Percentiles rank a stretch among this genome's conserved stretches.
Evolutionary conservation across 2,329 filamentous ascomycete genomes (phyloP).

Genomic region (Aspergillus sp.): DNA sequence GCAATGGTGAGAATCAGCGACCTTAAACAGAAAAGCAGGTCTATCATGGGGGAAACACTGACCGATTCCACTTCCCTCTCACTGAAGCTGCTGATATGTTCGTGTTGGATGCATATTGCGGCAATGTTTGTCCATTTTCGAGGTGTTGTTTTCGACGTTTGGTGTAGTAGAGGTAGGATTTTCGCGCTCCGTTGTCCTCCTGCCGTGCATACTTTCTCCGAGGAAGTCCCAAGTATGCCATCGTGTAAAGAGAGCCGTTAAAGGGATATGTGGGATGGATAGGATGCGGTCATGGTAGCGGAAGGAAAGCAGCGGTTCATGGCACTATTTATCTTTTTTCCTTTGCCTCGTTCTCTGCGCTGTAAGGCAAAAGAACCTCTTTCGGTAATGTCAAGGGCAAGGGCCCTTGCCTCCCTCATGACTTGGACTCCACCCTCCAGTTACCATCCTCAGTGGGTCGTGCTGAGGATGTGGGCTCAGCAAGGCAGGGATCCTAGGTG

Average conservation of each 20-base stretch:
- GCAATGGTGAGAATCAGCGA: not conserved
- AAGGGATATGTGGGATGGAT: not conserved
- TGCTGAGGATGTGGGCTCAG: not conserved
- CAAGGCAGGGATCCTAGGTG: not conserved
- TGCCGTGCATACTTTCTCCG: constrained; percentile 3
- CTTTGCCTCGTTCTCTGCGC: not conserved
- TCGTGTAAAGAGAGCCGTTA: not conserved
- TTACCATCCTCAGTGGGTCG: not conserved
- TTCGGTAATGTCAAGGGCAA: not conserved
- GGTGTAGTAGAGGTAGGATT: constrained; percentile 10
- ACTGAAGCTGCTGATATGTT: constrained; percentile 10
- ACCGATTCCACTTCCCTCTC: constrained; percentile 10
- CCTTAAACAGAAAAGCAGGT: not conserved
- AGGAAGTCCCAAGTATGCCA: constrained; percentile 8
- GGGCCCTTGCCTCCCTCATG: not conserved
- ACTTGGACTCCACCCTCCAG: not conserved
- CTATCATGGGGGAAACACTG: constrained; percentile 1
- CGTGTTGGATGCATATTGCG: constrained; percentile 6
- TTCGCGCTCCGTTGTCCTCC: constrained; percentile 3
- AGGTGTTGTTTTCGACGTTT: constrained; percentile 6
- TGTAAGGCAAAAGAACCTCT: not conserved
- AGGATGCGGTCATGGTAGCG: not conserved
- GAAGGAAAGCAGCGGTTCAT: not conserved
- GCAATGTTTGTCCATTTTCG: constrained; percentile 8
- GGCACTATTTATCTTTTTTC: not conserved